phyloP scores from a whole-genome alignment of 176 grass and related monocot genomes.

The bread wheat (Triticum aestivum) region IWGSC_CS_RefSeq_v2.1 NC_057806.1:122791721-122792220 shows the following conservation, averaged over 20 bases:
- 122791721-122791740: conserved; percentile 9
- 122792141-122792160: not conserved
- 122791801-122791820: not conserved
- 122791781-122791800: conserved; percentile 34
- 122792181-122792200: not conserved
- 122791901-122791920: conserved; percentile 47
- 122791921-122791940: conserved; percentile 16
- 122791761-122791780: conserved; percentile 36
- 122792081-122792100: not conserved
- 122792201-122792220: not conserved
- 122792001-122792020: not conserved
- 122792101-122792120: conserved; percentile 10
- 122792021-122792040: not conserved
- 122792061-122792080: not conserved
- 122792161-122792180: not conserved
- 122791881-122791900: conserved; percentile 8
- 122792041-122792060: not conserved
- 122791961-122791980: not conserved
- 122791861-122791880: not conserved
- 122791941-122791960: not conserved
- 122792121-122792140: not conserved
- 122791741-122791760: not conserved
- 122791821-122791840: not conserved
- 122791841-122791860: not conserved
- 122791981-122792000: conserved; percentile 30